Evolutionary conservation across 345 rosid species (phyloP), one percentile per base, ranked within the genome.

Genomic region (Populus tremula): DNA sequence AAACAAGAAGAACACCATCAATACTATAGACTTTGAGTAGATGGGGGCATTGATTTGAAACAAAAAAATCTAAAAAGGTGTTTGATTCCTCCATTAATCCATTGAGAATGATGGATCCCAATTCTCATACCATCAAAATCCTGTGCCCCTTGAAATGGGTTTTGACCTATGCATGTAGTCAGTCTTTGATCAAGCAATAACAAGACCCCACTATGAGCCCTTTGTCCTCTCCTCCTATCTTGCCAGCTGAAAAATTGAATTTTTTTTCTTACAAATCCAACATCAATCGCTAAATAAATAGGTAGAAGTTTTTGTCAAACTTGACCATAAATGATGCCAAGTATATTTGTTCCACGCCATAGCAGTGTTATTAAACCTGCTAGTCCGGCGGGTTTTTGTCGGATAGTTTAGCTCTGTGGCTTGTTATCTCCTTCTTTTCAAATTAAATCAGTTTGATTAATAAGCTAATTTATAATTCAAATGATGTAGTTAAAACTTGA

Each of bases 11-110:
- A n/a, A n/a, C 63, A 8, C 13, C 63, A 21, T 56, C 11, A 20
- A 53, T 53, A n/a, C 29, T n/a, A 10, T 4, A 59, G 29, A 23
- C 14, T 59, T 53, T 7, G 59, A n/a, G 59, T 3, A 59, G 63
- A 59, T 23, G 63, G 29, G 29, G 63, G 63, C 11, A 59, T 59
- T 3, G 16, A 59, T 59, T 59, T 59, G 63, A 59, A 59, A 9
- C 4, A n/a, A 8, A 41, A 18, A 67, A 6, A 35, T n/a, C n/a
- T 50, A n/a, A 35, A 68, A 70, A n/a, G n/a, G 23, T 71, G 54
- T 25, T 33, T 54, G 73, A 76, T 81, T n/a, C 61, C 47, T n/a
- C 63, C 77, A 71, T 65, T 25, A 65, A 65, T 31, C 69, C 35
- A 35, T 18, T 8, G 70, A 67, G 70, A 67, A 67, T 67, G 70